Percentiles rank a stretch among this genome's conserved stretches.
Evolutionary conservation across 331 rosid genomes (phyloP).

Genomic region (Quercus lobata): DNA sequence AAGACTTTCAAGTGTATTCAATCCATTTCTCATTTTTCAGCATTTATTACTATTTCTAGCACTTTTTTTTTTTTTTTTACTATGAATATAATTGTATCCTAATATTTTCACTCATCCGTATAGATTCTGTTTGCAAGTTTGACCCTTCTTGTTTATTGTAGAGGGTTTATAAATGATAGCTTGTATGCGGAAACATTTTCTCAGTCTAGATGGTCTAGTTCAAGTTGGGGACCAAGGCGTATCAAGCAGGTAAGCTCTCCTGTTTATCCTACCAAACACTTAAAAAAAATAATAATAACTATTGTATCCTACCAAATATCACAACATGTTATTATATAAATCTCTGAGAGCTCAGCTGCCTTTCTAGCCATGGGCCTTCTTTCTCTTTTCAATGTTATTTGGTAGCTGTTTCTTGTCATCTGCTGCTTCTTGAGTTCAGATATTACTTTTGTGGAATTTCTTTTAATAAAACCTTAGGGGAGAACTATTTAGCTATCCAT

Average conservation of each 20-base stretch:
- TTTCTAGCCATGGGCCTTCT: neutral
- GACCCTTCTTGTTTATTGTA: conserved; percentile 25
- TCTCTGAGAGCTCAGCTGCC: neutral
- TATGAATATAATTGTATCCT: neutral
- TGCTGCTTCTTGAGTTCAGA: neutral
- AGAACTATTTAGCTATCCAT: neutral
- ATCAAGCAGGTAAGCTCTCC: conserved; percentile 62
- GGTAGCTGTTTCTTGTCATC: neutral
- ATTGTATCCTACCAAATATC: neutral
- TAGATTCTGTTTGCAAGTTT: neutral
- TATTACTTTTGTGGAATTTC: neutral
- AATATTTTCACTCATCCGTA: neutral
- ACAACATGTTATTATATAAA: neutral
- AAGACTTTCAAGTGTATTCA: neutral
- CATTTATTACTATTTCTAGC: neutral
- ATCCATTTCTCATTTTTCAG: neutral
- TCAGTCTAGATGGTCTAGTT: conserved; percentile 87
- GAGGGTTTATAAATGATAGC: conserved; percentile 83
- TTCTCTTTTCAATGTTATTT: neutral
- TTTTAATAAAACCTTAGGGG: neutral
- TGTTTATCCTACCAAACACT: neutral
- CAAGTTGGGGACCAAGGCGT: conserved; percentile 89
- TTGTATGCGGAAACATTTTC: conserved; percentile 81
- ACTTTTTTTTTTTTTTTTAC: neutral
- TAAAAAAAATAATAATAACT: neutral